Conservation (phyloP, 495 filamentous ascomycete genomes). For the Penicillium paxilli region DNA sequence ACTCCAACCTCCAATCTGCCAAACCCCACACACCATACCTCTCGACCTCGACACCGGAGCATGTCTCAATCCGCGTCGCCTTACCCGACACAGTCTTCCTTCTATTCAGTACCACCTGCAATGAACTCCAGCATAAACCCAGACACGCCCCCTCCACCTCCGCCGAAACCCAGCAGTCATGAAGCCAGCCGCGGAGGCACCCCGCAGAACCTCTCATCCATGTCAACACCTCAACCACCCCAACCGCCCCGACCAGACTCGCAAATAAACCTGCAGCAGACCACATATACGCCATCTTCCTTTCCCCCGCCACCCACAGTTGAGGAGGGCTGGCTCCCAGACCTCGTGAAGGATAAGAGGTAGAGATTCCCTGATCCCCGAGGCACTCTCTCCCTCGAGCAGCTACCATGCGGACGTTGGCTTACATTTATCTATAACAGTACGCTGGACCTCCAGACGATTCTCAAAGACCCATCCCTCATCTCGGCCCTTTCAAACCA, state of each 20-base stretch:
- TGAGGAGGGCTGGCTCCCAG: conserved; percentile 65
- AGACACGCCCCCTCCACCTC: conserved; percentile 66
- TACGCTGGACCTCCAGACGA: conserved; percentile 62
- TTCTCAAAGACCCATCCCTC: conserved; percentile 58
- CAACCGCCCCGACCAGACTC: conserved; percentile 24
- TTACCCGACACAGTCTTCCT: conserved; percentile 19
- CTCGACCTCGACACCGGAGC: conserved; percentile 1
- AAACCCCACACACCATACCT: conserved; percentile 9
- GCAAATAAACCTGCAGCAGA: conserved; percentile 16
- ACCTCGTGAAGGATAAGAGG: conserved; percentile 73
- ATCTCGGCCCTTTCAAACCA: conserved; percentile 64
- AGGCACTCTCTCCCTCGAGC: too few species aligned
- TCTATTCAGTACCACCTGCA: conserved; percentile 23
- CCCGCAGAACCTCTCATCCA: conserved; percentile 40
- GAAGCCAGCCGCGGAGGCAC: conserved; percentile 69
- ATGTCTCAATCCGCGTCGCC: conserved; percentile 33
- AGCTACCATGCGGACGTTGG: too few species aligned
- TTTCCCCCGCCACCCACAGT: conserved; percentile 37
- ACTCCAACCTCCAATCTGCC: conserved; percentile 9
- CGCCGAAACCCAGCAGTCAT: conserved; percentile 70
- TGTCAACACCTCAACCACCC: conserved; percentile 32
- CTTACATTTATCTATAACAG: conserved; percentile 31
- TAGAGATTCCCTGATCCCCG: too few species aligned
- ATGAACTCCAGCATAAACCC: conserved; percentile 38
- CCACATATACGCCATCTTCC: conserved; percentile 6